Base-by-base conservation (phyloP, 345 rosid genomes). In the Aurinia saxatilis region DNA sequence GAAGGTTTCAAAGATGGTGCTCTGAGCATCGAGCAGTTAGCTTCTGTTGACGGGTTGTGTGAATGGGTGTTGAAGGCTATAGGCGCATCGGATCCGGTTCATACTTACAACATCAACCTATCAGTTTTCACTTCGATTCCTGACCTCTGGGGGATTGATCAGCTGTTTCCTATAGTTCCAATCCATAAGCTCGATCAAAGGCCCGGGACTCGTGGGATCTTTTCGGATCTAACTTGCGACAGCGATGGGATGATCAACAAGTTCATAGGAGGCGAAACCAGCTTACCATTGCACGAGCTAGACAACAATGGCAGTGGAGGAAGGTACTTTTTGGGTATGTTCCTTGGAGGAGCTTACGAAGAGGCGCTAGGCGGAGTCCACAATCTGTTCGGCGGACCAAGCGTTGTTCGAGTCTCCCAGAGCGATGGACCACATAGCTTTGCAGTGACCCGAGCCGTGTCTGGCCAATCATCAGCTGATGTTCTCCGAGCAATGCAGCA, bases 341-440 rank as follows among this genome's bases (percentile, higher is more conserved):
- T 95, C 56, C 77, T 95, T 69, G 97, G 95, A 12, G 99, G 99
- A 69, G 99, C 99, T 67, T 95, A 95, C 23, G 91, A 95, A 80
- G 97, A 95, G 80, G 99, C 97, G 35, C 84, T 95, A 49, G 99
- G 99, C 38, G 99, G 99, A 65, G 63, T 86, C 19, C 99, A 95
- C 77, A 95, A 95, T 81, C 59, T 95, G 71, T 95, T 90, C 23
- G 95, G 99, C 3, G 88, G 97, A 36, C 99, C 99, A 6, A 95
- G 96, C 14, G 78, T 90, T 15, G 93, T 95, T 7, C 81, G 89
- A 1, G 93, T 90, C 17, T 81, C 74, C 19, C 99, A 95, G 82
- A 81, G 95, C 17, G 96, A 88, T 67, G 96, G 97, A 17, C 99
- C 99, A 0, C 81, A 90, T 13, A 78, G 95, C 85, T 95, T 95